Evolutionary conservation across 176 grass and related monocot species (phyloP), one percentile per base, ranked within the genome.

Genomic region (Saccharum officinarum): DNA sequence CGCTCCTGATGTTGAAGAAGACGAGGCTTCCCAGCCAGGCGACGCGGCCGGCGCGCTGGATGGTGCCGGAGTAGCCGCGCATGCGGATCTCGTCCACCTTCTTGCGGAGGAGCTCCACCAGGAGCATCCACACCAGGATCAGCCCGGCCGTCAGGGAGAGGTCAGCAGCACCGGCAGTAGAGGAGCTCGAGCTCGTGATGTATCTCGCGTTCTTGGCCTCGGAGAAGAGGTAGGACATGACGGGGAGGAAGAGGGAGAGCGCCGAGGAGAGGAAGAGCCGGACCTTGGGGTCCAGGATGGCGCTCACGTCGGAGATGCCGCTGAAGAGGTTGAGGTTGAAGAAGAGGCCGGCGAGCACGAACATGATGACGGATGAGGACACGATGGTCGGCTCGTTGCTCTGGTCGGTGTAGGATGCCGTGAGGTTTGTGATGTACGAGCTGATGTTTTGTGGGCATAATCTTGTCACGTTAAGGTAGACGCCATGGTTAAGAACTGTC

Each of bases 211-310:
- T n/a, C 8, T 60, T 60, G 22, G 55, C 82, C 72, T 76, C 44
- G 0, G 60, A 67, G 72, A 76, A 84, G 60, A 84, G 60, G 82
- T 84, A 84, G 82, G 82, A 76, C 10, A 15, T 77, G 73, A 84
- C 73, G 10, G 73, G 71, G 44, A 84, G 72, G 82, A 84, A 76
- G 22, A 84, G 72, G 1, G 60, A 20, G 33, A 84, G 72, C 3
- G 61, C 18, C 1, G 14, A 3, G 44, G 72, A 1, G 73, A 84
- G 61, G 73, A 68, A 1, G 73, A 84, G 40, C 3, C 57, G 70
- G 8, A n/a, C 45, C 0, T 14, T 55, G 44, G 83, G 73, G 62
- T 22, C 1, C 0, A 69, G 61, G 5, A 10, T 42, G 45, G 83
- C 34, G 45, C 22, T 67, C 0, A 67, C 10, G n/a, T 73, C n/a